Evolutionary conservation across 176 grass and related monocot genomes (phyloP).

Genomic region (Lolium rigidum): DNA sequence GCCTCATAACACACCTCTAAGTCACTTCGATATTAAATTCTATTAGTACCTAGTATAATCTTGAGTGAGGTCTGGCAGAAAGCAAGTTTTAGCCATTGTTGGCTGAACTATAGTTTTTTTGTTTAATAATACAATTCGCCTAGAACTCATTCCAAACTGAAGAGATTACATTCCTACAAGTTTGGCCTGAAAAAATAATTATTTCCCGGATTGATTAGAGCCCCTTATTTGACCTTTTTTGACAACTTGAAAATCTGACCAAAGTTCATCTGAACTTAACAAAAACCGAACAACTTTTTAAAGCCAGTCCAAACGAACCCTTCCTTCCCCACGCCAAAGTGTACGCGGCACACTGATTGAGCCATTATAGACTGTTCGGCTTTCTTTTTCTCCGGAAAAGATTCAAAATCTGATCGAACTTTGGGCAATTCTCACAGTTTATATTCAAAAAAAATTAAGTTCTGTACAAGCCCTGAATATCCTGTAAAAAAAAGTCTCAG

Average conservation of each 20-base stretch:
- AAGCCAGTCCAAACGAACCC: not conserved
- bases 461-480: not conserved
- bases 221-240: not conserved
- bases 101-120: not conserved
- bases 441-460: not conserved
- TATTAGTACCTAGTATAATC: not conserved
- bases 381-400: not conserved
- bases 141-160: not conserved
- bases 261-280: not conserved
- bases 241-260: not conserved
- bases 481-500: not conserved
- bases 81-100: not conserved
- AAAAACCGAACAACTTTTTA: not conserved
- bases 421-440: not conserved
- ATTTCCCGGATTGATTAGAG: not conserved
- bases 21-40: not conserved
- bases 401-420: not conserved
- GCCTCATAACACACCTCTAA: not conserved
- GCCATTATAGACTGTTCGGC: not conserved
- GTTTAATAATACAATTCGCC: not conserved
- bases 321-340: not conserved
- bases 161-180: not conserved
- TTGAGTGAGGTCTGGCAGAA: not conserved
- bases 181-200: not conserved
- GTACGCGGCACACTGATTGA: not conserved